Conservation (phyloP, 495 filamentous ascomycete species). For the Viridothelium virens region DNA sequence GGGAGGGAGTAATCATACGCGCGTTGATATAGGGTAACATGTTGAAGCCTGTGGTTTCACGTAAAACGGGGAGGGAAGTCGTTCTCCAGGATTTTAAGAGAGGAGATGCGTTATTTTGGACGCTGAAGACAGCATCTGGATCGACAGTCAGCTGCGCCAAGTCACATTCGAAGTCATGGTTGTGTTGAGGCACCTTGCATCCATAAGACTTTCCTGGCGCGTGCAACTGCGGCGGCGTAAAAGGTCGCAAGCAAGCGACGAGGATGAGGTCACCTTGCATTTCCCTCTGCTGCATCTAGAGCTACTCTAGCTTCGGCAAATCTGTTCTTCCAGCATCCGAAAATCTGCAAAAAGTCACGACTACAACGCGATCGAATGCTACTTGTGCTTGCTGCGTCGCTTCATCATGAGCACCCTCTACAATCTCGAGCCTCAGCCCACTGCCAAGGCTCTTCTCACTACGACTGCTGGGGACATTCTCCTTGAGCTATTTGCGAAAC, state of each 20-base stretch:
- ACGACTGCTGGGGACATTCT: slow-evolving; percentile 83
- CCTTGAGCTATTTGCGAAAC: slow-evolving; percentile 87
- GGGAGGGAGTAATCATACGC: slow-evolving; percentile 45
- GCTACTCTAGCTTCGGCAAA: neutral
- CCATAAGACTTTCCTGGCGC: neutral
- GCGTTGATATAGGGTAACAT: slow-evolving; percentile 86
- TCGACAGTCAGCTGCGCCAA: neutral
- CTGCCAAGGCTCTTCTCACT: slow-evolving; percentile 79
- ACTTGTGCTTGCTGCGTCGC: neutral
- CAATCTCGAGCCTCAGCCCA: slow-evolving; percentile 87
- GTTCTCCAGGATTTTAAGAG: too few relatives aligned
- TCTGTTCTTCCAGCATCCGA: slow-evolving; percentile 5
- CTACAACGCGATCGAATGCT: neutral
- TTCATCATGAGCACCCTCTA: slow-evolving; percentile 75
- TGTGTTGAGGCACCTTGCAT: slow-evolving; percentile 1
- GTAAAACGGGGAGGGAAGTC: neutral
- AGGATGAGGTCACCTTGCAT: slow-evolving; percentile 2
- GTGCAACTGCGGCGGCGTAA: neutral
- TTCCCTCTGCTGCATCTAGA: neutral
- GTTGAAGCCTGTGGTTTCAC: slow-evolving; percentile 14
- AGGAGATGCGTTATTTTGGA: neutral
- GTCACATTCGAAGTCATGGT: neutral
- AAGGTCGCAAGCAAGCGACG: too few relatives aligned
- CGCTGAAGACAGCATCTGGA: neutral
- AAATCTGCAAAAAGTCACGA: neutral